Evolutionary conservation across 2,329 filamentous ascomycete species (phyloP), one percentile per base, ranked within the genome.

Genomic region (Aaosphaeria pasadenensis): DNA sequence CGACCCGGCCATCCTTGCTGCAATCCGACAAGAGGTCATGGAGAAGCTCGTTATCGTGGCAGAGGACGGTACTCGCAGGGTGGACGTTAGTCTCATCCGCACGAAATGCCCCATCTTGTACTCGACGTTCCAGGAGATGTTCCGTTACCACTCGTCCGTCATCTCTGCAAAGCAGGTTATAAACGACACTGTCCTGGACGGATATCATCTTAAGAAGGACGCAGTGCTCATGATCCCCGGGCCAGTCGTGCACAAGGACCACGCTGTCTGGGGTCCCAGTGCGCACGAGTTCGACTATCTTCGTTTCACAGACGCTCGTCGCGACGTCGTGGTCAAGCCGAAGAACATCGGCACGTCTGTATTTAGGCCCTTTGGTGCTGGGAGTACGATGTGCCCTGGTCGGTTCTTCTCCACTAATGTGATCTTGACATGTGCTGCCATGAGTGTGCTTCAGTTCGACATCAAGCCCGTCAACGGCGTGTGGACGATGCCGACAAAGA

Each of bases 91-190:
- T 7, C 53, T 44, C 5, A 50, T 74, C 7, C 72, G 71, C 41
- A 51, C 59, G 1, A 55, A 46, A 2, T 76, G 72, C 50, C 69
- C 71, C 2, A 60, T 73, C 0, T 50, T 78, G 4, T 49, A 69
- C 3, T 74, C 74, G 5, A 64, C 67, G 3, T 69, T 72, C 38
- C 67, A 76, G 43, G 75, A 77, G 51, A 66, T 66, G 2, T 62
- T 77, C 6, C 70, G 75, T 4, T 61, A 63, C 42, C 59, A 66
- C 40, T 67, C 66, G 28, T 70, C 70, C 30, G 71, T 71, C 4
- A 65, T 67, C 33, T 73, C 70, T 38, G 55, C 62, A 40, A 66
- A 72, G 11, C 49, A 66, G 39, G 70, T 73, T 3, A 60, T 64
- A 43, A 52, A 71, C 31, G 71, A 74, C 42, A 65, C 60, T 1